These are phyloP conservation scores for Botrytis sinoallii DNA, from an alignment of 2,329 filamentous ascomycete species.

Conservation along the genomic window DNA sequence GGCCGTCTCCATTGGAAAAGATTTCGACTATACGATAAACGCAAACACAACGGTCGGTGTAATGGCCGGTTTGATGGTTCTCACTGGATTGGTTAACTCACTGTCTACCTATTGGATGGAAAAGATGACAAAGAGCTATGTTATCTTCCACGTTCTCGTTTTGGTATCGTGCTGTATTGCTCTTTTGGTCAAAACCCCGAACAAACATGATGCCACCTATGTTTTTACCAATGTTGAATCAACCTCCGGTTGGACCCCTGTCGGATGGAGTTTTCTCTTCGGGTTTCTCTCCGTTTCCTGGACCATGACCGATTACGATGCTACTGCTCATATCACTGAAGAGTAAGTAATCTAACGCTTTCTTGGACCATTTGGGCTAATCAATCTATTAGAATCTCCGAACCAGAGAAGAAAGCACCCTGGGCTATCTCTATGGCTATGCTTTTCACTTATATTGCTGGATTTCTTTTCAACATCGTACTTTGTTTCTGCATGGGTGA, in stretches of 20 bases:
- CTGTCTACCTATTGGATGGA: conserved; percentile 57
- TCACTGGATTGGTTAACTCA: conserved; percentile 53
- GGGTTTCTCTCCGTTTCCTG: conserved; percentile 58
- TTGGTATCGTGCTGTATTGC: conserved; percentile 51
- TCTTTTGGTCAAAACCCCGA: conserved; percentile 48
- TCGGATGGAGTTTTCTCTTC: conserved; percentile 56
- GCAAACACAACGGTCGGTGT: conserved; percentile 49
- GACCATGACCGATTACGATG: conserved; percentile 58
- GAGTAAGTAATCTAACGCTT: conserved; percentile 38
- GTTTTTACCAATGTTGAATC: conserved; percentile 54
- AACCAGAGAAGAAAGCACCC: conserved; percentile 51
- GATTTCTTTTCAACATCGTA: conserved; percentile 57
- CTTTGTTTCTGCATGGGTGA: conserved; percentile 52
- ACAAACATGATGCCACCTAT: conserved; percentile 51
- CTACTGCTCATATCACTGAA: conserved; percentile 48
- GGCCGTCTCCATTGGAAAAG: conserved; percentile 49
- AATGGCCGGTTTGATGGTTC: conserved; percentile 52
- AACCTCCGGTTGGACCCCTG: conserved; percentile 51
- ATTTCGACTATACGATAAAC: conserved; percentile 48
- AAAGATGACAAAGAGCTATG: conserved; percentile 55
- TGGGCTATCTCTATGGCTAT: conserved; percentile 56
- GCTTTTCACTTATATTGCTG: conserved; percentile 53
- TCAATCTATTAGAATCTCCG: conserved; percentile 39
- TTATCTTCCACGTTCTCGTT: conserved; percentile 54
- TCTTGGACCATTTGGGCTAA: conserved; percentile 17